Percentiles rank a stretch among this genome's conserved stretches.
These are phyloP conservation scores for Pseudopithomyces chartarum DNA, from an alignment of 2,329 filamentous ascomycete species.

Conservation along the genomic window DNA sequence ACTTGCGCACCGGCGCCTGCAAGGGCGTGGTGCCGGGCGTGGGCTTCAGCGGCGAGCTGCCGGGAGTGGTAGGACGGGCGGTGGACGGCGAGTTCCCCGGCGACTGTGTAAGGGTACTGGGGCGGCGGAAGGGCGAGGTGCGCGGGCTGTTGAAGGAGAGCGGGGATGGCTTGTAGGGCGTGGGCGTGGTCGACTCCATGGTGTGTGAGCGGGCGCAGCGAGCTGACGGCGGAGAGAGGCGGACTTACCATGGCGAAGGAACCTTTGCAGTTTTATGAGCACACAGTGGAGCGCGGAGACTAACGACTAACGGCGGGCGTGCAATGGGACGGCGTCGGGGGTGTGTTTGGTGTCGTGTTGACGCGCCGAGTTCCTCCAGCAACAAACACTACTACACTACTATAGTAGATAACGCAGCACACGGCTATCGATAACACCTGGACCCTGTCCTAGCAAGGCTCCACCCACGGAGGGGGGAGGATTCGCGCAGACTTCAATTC, in stretches of 20 bases:
- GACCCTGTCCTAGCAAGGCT: no score
- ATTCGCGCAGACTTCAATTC: background rate
- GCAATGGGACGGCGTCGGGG: no score
- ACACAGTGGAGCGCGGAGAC: no score
- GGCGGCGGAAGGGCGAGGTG: conserved; percentile 51
- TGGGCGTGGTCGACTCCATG: conserved; percentile 38
- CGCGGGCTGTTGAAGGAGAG: conserved; percentile 52
- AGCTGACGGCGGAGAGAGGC: background rate
- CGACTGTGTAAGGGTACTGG: conserved; percentile 42
- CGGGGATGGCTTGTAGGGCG: conserved; percentile 48
- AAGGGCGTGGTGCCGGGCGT: conserved; percentile 31
- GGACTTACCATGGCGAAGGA: conserved; percentile 11
- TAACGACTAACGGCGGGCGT: no score
- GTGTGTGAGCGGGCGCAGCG: background rate
- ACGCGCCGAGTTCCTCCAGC: conserved; percentile 18
- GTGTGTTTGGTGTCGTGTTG: conserved; percentile 24
- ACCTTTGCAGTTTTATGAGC: background rate
- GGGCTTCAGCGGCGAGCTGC: conserved; percentile 48
- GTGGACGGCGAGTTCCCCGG: conserved; percentile 45
- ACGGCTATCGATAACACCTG: no score
- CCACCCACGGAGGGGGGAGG: no score
- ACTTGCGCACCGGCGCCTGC: conserved; percentile 34
- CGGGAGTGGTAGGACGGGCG: conserved; percentile 46
- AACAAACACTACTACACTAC: no score
- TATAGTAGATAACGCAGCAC: background rate